Base-by-base conservation (phyloP, 495 filamentous ascomycete species). In the Daldinia vernicosa region DNA sequence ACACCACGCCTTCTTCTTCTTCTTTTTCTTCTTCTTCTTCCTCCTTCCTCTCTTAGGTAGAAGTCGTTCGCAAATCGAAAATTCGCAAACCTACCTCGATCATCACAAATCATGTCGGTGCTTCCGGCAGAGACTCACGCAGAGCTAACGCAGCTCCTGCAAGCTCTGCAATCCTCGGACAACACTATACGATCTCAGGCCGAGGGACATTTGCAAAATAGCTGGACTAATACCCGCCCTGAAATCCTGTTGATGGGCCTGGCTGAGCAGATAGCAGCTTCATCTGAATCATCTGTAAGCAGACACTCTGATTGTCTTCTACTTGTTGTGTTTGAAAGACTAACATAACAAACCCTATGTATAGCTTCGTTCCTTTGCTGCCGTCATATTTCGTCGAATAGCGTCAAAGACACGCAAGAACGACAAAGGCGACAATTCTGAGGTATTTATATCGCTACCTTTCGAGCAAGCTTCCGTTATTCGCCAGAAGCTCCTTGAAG, bases 331-430 rank as follows among this genome's bases (percentile, higher is more conserved):
- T 15, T 52, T 12, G 19, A 57, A 47, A 39, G 35, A 54, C 63
- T 72, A 33, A 69, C 54, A 12, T 39, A 69, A 40, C 70, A 47
- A 33, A 43, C 62, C 14, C 26, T 54, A 26, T 26, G 6, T 51
- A 17, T 67, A 76, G 74, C 62, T 69, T 30, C 91, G 95, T 69
- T 90, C 93, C 43, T 98, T 96, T 77, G 89, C 95, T 22, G 92
- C 95, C 43, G 94, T 99, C 28, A 89, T 99, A 63, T 98, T 99
- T 81, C 90, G 96, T 72, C 88, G 93, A 76, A 97, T 98, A 79
- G 88, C 96, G 14, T 92, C 91, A 63, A 96, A 94, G 79, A 89
- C 92, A 39, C 88, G 89, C 60, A 97, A 97, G 82, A 86, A 88
- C 37, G 84, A 85, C 26, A 86, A 85, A n/a, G 87, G 88, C 47